These are phyloP conservation scores for Boletellus ananas DNA, from an alignment of 768 basidiomycete genomes.

Conservation along the genomic window DNA sequence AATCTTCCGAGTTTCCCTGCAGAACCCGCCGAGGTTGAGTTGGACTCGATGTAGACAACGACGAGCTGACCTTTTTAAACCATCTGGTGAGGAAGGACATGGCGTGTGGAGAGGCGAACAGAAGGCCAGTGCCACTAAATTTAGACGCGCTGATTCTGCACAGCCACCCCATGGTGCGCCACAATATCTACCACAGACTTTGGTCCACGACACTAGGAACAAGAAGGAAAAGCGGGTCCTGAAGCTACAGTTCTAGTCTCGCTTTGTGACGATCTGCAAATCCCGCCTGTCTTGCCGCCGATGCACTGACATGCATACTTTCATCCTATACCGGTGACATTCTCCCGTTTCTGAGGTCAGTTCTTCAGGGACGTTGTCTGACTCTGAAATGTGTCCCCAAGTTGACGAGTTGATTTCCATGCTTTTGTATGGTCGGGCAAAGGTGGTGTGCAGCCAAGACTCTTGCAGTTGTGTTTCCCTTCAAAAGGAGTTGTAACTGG, in stretches of 20 bases:
- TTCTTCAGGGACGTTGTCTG: background rate
- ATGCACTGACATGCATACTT: no score
- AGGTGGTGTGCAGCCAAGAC: no score
- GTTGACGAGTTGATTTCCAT: no score
- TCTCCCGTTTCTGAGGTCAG: background rate
- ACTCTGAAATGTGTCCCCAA: background rate
- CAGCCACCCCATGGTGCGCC: conserved; percentile 16
- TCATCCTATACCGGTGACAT: no score
- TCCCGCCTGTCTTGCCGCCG: background rate
- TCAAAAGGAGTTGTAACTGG: no score
- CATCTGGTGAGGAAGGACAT: conserved; percentile 31
- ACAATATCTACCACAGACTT: background rate
- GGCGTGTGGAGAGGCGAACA: conserved; percentile 7
- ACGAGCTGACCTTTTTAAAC: conserved; percentile 25
- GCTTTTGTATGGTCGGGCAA: no score
- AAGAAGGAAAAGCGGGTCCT: background rate
- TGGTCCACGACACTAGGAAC: background rate
- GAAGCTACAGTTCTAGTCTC: no score
- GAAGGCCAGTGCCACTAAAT: conserved; percentile 10
- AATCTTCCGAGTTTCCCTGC: conserved; percentile 51
- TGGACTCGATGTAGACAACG: background rate
- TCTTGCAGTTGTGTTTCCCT: background rate
- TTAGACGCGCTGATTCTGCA: conserved; percentile 9
- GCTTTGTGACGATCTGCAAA: no score
- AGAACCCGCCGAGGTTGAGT: background rate